A percentile compares a stretch with the other conserved stretches of the same genome.
Evolutionary conservation across 192 early-diverging fungal genomes (phyloP).

Genomic region (Backusella circina): DNA sequence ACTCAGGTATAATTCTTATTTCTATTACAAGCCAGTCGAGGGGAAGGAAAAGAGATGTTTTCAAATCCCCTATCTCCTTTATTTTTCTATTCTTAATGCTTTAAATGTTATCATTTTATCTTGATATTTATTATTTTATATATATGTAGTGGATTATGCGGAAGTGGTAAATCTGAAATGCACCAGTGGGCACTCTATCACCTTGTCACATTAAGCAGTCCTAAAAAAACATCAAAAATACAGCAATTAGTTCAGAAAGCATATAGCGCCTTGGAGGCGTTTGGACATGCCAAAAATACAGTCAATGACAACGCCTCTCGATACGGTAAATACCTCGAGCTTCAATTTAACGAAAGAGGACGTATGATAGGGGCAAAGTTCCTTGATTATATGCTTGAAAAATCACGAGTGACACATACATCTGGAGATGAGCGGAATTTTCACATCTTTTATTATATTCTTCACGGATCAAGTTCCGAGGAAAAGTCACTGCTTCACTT

Average conservation of each 20-base stretch:
- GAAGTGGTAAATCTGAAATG: slow-evolving; percentile 54
- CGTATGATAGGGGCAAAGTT: slow-evolving; percentile 81
- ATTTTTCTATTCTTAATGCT: background rate
- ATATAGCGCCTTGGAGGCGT: slow-evolving; percentile 76
- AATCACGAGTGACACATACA: slow-evolving; percentile 64
- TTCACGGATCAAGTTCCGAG: slow-evolving; percentile 71
- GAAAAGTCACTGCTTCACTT: slow-evolving; percentile 75
- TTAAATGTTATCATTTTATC: slow-evolving; percentile 1
- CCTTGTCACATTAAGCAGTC: slow-evolving; percentile 62
- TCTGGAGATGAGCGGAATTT: slow-evolving; percentile 76
- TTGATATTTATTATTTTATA: background rate
- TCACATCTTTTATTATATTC: slow-evolving; percentile 92
- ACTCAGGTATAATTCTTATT: slow-evolving; percentile 56
- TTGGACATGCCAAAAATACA: slow-evolving; percentile 78
- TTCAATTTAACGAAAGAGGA: slow-evolving; percentile 90
- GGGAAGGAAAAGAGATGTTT: background rate
- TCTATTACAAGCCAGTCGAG: background rate
- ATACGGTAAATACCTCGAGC: slow-evolving; percentile 73
- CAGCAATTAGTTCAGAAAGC: slow-evolving; percentile 64
- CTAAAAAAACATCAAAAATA: slow-evolving; percentile 64
- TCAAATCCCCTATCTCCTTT: background rate
- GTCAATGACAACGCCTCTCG: slow-evolving; percentile 74
- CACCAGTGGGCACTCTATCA: slow-evolving; percentile 61
- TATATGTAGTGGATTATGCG: slow-evolving; percentile 21
- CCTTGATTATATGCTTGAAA: slow-evolving; percentile 85